phyloP scores from a whole-genome alignment of 371 early-diverging fungal genomes.

The Umbelopsis sp. region DNA sequence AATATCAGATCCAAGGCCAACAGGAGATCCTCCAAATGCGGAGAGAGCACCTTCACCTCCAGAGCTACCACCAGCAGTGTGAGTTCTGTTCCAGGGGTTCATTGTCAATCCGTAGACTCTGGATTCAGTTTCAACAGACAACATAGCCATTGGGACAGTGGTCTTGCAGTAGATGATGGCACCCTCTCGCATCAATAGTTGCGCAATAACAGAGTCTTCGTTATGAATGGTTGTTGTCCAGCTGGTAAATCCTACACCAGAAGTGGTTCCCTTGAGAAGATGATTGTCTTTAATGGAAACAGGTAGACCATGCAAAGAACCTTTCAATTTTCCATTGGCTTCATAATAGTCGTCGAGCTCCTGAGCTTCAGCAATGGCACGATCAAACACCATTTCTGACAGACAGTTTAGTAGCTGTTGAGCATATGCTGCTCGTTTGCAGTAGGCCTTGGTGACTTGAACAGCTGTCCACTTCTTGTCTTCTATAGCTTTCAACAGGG shows the following conservation, averaged over 20 bases:
- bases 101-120: constrained; percentile 20
- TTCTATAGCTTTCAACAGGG: constrained; percentile 5
- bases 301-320: constrained; percentile 28
- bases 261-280: constrained; percentile 22
- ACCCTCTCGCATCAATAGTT: constrained; percentile 17
- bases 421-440: constrained; percentile 7
- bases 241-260: constrained; percentile 23
- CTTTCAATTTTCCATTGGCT: constrained; percentile 10
- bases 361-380: background rate
- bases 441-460: constrained; percentile 1
- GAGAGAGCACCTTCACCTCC: constrained; percentile 28
- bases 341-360: constrained; percentile 5
- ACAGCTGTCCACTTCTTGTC: constrained; percentile 9
- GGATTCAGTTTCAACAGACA: constrained; percentile 23
- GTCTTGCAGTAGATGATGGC: constrained; percentile 24
- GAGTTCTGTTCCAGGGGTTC: constrained; percentile 23
- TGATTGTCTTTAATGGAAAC: constrained; percentile 26
- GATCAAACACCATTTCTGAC: constrained; percentile 13
- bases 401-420: constrained; percentile 14
- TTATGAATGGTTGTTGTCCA: constrained; percentile 14
- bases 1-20: constrained; percentile 26
- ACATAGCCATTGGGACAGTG: constrained; percentile 24
- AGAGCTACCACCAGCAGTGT: constrained; percentile 22
- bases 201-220: constrained; percentile 18
- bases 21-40: constrained; percentile 21